Evolutionary conservation across 768 basidiomycete species (phyloP).

Genomic region (Panaeolus papilionaceus): DNA sequence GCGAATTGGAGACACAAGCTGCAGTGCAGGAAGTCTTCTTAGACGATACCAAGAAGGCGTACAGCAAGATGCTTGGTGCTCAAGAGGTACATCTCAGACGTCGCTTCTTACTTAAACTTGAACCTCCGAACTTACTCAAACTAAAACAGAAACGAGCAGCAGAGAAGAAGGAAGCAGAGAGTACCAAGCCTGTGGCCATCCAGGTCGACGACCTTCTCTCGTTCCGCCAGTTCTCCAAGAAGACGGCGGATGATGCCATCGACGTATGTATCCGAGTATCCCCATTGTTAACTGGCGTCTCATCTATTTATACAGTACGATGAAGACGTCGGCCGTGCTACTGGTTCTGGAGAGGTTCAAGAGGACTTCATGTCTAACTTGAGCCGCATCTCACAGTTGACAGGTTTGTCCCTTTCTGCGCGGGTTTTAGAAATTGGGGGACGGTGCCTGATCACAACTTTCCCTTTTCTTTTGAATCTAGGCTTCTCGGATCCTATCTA

Average conservation of each 20-base stretch:
- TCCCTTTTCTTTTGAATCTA: slow-evolving; percentile 27
- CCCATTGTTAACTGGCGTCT: slow-evolving; percentile 13
- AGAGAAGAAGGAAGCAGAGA: slow-evolving; percentile 89
- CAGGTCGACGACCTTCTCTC: slow-evolving; percentile 93
- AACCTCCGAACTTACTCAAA: not conserved
- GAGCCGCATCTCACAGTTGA: slow-evolving; percentile 91
- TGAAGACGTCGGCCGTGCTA: slow-evolving; percentile 87
- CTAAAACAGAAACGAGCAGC: slow-evolving; percentile 77
- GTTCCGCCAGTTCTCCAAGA: slow-evolving; percentile 97
- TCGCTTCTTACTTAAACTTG: not conserved
- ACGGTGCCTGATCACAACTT: not conserved
- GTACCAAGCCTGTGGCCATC: slow-evolving; percentile 64
- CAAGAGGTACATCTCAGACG: slow-evolving; percentile 70
- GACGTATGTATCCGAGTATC: slow-evolving; percentile 52
- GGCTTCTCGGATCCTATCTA: slow-evolving; percentile 99
- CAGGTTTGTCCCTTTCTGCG: slow-evolving; percentile 54
- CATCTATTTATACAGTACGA: slow-evolving; percentile 67
- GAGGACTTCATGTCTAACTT: slow-evolving; percentile 97
- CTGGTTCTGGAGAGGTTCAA: slow-evolving; percentile 79
- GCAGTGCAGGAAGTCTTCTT: slow-evolving; percentile 77
- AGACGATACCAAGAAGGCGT: slow-evolving; percentile 89
- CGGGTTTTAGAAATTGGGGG: not conserved
- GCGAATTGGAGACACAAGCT: slow-evolving; percentile 67
- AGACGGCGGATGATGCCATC: slow-evolving; percentile 78
- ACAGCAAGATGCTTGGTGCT: slow-evolving; percentile 92